A percentile compares a stretch with the other conserved stretches of the same genome.
Evolutionary conservation across 108 stramenopile species (phyloP).

Genomic region (Schizochytrium sp.): DNA sequence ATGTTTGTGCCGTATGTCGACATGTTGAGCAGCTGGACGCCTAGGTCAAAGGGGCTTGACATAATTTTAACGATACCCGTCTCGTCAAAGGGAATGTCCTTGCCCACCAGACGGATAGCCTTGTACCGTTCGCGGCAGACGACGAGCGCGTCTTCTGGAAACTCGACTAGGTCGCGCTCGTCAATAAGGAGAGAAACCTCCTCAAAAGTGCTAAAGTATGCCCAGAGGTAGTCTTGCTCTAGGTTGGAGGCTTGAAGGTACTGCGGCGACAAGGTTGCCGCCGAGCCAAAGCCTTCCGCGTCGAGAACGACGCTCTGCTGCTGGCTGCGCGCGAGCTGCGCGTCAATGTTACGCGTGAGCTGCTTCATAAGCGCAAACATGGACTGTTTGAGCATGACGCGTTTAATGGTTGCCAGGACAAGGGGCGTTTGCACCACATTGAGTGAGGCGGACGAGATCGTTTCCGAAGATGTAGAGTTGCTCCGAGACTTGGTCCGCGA

Average conservation of each 20-base stretch:
- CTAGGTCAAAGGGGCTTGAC: background rate
- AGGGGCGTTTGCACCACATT: background rate
- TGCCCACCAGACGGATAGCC: constrained; percentile 10
- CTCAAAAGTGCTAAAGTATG: background rate
- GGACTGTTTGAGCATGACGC: background rate
- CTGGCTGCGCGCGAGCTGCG: background rate
- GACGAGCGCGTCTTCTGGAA: background rate
- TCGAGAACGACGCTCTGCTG: background rate
- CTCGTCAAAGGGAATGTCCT: constrained; percentile 6
- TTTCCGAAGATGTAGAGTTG: constrained; percentile 1
- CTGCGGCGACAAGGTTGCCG: background rate
- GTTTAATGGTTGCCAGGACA: background rate
- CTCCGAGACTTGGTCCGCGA: background rate
- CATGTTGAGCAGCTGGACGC: background rate
- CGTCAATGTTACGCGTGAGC: background rate
- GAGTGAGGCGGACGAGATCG: background rate
- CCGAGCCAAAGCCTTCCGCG: background rate
- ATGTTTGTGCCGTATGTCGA: background rate
- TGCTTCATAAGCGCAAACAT: constrained; percentile 1
- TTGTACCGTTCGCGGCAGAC: background rate
- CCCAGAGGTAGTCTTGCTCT: constrained; percentile 9
- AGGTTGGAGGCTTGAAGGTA: background rate
- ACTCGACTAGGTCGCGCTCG: background rate
- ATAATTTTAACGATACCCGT: background rate
- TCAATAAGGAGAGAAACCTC: background rate